Percentiles rank a stretch among this genome's conserved stretches.
These are phyloP conservation scores for Camellia lanceoleosa DNA, from an alignment of 148 eudicot species.

Conservation along the genomic window DNA sequence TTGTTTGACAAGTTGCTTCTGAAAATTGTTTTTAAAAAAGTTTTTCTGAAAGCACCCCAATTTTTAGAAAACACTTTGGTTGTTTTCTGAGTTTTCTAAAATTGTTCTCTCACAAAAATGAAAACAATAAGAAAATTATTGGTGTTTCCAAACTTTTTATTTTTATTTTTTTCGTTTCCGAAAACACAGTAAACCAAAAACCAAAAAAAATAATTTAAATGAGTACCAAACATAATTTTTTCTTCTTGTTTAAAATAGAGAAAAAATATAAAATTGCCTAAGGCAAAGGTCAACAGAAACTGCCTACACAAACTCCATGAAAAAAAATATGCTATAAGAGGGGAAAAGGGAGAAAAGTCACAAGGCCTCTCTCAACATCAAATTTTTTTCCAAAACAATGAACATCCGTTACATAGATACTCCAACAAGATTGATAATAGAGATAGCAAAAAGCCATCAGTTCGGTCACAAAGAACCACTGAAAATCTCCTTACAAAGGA, in stretches of 20 bases:
- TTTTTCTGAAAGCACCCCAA: no score
- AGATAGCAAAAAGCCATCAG: background rate
- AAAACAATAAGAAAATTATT: no score
- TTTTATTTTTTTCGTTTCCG: no score
- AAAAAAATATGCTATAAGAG: background rate
- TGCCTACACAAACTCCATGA: background rate
- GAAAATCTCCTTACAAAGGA: background rate
- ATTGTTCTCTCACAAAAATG: no score
- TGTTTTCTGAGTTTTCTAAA: no score
- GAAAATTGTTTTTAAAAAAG: no score
- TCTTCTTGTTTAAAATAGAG: background rate
- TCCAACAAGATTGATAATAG: background rate
- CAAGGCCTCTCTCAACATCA: background rate
- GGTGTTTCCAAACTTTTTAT: no score
- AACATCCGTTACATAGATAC: background rate
- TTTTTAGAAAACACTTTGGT: no score
- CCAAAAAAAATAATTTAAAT: no score
- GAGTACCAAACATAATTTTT: background rate
- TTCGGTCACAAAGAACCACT: background rate
- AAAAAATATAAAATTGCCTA: background rate
- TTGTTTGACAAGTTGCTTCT: no score
- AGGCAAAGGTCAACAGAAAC: constrained; percentile 2
- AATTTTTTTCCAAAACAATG: background rate
- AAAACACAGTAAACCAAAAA: no score
- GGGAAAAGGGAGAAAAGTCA: background rate